Conservation (phyloP, 768 basidiomycete genomes). For the Hericium erinaceus region DNA sequence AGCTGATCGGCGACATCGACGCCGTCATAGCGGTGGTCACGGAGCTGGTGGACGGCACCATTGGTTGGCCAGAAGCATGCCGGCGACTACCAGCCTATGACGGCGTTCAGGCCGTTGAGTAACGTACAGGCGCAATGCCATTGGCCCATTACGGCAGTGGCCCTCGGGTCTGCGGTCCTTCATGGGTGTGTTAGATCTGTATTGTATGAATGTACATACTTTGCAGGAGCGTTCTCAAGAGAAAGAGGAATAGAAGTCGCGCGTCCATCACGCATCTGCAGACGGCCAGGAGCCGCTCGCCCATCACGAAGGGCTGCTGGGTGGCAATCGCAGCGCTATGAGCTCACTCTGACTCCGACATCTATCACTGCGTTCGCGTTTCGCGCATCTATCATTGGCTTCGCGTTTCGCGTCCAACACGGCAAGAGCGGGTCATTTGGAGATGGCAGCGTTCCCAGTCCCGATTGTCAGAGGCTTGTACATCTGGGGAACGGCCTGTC, state of each 20-base stretch:
- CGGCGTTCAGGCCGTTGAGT: constrained; percentile 78
- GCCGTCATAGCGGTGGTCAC: constrained; percentile 76
- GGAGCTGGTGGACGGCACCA: constrained; percentile 64
- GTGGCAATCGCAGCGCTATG: background rate
- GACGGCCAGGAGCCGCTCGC: background rate
- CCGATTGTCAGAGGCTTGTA: too few species aligned
- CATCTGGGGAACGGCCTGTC: too few species aligned
- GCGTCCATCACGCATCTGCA: background rate
- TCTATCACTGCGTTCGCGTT: too few species aligned
- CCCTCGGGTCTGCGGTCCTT: too few species aligned
- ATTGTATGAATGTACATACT: background rate
- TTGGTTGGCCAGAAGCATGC: constrained; percentile 75
- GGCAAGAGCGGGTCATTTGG: too few species aligned
- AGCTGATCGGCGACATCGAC: constrained; percentile 85
- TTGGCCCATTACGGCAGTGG: too few species aligned
- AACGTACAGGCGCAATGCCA: background rate
- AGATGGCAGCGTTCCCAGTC: too few species aligned
- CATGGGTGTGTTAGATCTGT: too few species aligned
- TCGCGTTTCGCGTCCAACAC: too few species aligned
- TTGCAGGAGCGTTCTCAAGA: background rate
- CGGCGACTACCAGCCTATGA: constrained; percentile 67
- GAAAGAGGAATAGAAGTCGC: background rate
- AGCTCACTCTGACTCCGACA: background rate
- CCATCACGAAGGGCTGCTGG: background rate
- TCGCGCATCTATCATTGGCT: too few species aligned